These are phyloP conservation scores for Mycosarcoma mackinlayi DNA, from an alignment of 1,284 basidiomycete genomes.

Conservation along the genomic window DNA sequence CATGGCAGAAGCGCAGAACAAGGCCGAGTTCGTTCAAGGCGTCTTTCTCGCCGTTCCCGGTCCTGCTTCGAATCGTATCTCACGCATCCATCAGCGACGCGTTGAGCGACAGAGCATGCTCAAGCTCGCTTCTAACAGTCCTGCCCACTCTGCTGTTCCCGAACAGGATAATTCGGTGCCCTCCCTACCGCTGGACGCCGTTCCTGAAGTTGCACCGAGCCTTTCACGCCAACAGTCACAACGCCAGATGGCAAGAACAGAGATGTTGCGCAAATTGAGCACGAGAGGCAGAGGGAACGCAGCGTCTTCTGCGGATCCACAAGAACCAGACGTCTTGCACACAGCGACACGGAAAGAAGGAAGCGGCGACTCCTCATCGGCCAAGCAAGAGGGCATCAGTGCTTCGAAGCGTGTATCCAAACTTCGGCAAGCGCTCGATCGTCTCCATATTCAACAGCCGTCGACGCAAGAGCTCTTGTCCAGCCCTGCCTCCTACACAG, in stretches of 20 bases:
- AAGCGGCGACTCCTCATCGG: background rate
- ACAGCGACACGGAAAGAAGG: background rate
- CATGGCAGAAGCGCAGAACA: conserved; percentile 53
- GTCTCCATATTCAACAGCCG: conserved; percentile 13
- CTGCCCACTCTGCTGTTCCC: conserved; percentile 11
- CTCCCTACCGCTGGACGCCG: conserved; percentile 1
- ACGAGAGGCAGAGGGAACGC: conserved; percentile 35
- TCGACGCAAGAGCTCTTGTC: conserved; percentile 25
- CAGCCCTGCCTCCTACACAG: conserved; percentile 26
- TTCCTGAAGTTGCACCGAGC: conserved; percentile 6
- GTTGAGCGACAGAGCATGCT: conserved; percentile 41
- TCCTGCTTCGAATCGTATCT: conserved; percentile 44
- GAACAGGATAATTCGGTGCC: background rate
- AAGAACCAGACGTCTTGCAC: too few relatives aligned
- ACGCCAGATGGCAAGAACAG: conserved; percentile 53
- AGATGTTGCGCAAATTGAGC: conserved; percentile 61
- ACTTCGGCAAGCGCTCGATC: conserved; percentile 6
- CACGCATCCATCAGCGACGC: conserved; percentile 40
- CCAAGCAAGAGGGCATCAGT: background rate
- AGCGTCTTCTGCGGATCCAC: too few relatives aligned
- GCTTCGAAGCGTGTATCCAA: conserved; percentile 9
- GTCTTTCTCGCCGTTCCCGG: conserved; percentile 49
- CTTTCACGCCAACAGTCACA: conserved; percentile 47
- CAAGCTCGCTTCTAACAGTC: conserved; percentile 1
- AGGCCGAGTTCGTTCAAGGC: conserved; percentile 54